These are phyloP conservation scores for Sanghuangporus weigelae DNA, from an alignment of 1,284 basidiomycete species.

Conservation along the genomic window DNA sequence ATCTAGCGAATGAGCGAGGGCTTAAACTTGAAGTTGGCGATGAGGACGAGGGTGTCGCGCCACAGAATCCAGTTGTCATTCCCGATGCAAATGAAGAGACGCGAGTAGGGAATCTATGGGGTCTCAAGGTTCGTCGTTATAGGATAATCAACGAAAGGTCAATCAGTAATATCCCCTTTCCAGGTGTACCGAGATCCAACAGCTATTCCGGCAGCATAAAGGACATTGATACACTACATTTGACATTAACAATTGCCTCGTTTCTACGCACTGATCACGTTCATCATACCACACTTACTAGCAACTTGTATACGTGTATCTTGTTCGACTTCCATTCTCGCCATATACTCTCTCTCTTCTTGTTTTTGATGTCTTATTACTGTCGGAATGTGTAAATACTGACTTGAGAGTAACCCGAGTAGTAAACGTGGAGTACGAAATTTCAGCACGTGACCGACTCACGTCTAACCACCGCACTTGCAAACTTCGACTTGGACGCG, in stretches of 20 bases:
- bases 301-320: slow-evolving; percentile 12
- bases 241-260: background rate
- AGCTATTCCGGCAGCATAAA: slow-evolving; percentile 49
- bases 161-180: background rate
- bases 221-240: background rate
- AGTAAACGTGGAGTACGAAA: background rate
- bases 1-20: slow-evolving; percentile 94
- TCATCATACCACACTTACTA: background rate
- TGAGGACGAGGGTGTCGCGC: slow-evolving; percentile 27
- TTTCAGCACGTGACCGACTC: background rate
- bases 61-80: slow-evolving; percentile 20
- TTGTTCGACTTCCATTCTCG: background rate
- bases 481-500: background rate
- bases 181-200: slow-evolving; percentile 72
- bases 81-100: slow-evolving; percentile 30
- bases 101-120: slow-evolving; percentile 70
- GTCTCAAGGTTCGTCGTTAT: slow-evolving; percentile 53
- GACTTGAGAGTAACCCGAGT: background rate
- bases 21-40: slow-evolving; percentile 66
- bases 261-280: background rate
- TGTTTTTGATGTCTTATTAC: background rate
- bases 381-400: background rate
- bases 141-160: background rate
- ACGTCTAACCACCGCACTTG: background rate
- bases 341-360: background rate